Conservation (phyloP, 73 alveolate species). For the Paramecium sonneborni region DNA sequence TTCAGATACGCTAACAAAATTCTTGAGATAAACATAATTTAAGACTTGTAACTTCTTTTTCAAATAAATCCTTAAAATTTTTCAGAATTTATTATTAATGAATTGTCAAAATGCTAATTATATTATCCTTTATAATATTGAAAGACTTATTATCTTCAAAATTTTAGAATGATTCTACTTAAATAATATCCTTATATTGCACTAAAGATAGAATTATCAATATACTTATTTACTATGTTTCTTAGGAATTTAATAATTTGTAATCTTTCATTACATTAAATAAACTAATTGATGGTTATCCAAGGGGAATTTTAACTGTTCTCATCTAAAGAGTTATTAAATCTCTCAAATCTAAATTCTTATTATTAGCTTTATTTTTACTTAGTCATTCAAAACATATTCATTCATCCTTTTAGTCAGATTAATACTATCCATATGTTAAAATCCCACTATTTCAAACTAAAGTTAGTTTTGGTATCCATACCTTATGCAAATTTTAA, state of each 20-base stretch:
- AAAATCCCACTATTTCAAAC: slow-evolving; percentile 39
- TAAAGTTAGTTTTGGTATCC: neutral
- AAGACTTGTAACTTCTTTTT: neutral
- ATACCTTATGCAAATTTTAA: neutral
- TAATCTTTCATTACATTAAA: neutral
- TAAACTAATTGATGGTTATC: neutral
- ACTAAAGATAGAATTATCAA: neutral
- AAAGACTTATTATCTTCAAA: neutral
- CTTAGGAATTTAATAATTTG: neutral
- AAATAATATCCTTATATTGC: neutral
- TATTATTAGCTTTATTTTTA: no score
- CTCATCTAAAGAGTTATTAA: neutral
- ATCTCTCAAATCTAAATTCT: neutral
- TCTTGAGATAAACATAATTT: neutral
- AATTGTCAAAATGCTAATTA: neutral
- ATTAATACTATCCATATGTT: neutral
- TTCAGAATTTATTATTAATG: neutral
- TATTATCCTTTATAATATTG: neutral
- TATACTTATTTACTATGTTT: neutral
- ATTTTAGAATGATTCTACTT: neutral
- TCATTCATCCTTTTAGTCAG: neutral
- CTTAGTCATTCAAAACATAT: neutral
- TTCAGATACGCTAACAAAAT: neutral
- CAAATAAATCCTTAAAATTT: neutral
- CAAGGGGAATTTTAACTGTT: neutral